phyloP scores from a whole-genome alignment of 2,329 filamentous ascomycete species.

The Neophaeococcomyces mojaviensis region DNA sequence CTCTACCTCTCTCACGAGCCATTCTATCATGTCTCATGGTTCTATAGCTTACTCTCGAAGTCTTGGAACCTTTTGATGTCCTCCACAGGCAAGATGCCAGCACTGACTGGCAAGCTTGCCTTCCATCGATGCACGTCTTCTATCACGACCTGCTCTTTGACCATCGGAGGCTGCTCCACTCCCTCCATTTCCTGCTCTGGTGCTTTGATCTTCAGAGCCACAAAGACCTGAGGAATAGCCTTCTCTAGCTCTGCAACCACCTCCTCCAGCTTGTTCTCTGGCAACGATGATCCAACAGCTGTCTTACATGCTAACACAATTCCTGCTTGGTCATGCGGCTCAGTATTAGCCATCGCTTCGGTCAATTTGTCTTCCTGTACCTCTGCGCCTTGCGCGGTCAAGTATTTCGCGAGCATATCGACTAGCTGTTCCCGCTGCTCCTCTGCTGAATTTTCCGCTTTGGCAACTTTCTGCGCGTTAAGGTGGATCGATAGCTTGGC shows the following conservation, averaged over 20 bases:
- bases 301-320: slow-evolving; percentile 43
- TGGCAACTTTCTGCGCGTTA: slow-evolving; percentile 59
- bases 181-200: slow-evolving; percentile 25
- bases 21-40: not conserved
- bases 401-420: slow-evolving; percentile 37
- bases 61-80: slow-evolving; percentile 83
- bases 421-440: slow-evolving; percentile 41
- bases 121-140: slow-evolving; percentile 76
- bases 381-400: slow-evolving; percentile 41
- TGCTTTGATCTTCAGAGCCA: slow-evolving; percentile 37
- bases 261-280: slow-evolving; percentile 42
- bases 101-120: slow-evolving; percentile 62
- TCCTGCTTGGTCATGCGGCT: slow-evolving; percentile 42
- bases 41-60: slow-evolving; percentile 68
- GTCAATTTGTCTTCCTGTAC: slow-evolving; percentile 28
- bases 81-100: slow-evolving; percentile 63
- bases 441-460: slow-evolving; percentile 24
- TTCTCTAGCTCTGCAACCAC: slow-evolving; percentile 45
- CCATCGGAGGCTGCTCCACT: slow-evolving; percentile 34
- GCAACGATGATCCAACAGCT: slow-evolving; percentile 45
- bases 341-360: slow-evolving; percentile 38
- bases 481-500: slow-evolving; percentile 83
- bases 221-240: slow-evolving; percentile 39
- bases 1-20: no score
- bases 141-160: slow-evolving; percentile 51